Base-by-base conservation (phyloP, 805 yeast species). In the Vanderwaltozyma verrucispora region DNA sequence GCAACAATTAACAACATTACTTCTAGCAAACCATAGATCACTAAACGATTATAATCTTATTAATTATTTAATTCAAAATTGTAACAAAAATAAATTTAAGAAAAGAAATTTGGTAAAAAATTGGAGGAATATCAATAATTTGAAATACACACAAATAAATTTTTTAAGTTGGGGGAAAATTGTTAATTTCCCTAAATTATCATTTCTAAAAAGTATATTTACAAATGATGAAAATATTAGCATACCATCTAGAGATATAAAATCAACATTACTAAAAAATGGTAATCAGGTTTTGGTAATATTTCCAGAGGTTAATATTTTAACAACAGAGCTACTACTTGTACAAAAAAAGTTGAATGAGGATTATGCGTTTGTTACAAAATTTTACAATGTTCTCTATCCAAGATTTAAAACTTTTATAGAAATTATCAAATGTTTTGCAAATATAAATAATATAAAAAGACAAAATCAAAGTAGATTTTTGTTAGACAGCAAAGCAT, bases 301-400 rank as follows among this genome's bases (percentile, higher is more conserved):
- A 8, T 87, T 87, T 46, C 96, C 96, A 0, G 96, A 88, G 57
- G 95, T 83, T 4, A 82, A 81, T 49, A 72, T 81, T 7, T 71
- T 74, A 56, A 72, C 77, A 0, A 63, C 69, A 10, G 69, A 69
- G 27, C 67, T 67, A 32, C 54, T 46, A 29, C 63, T 32, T 45
- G 55, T 49, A 36, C 94, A 86, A 43, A 63, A 68, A 28, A 65
- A 69, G 23, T 67, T 76, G 42, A 68, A 78, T 33, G 70, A 69
- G 29, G 68, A 69, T 39, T 75, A 69, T 48, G 49, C 54, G 5
- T 80, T 69, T 38, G 63, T 81, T n/a, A 84, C 89, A 0, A 59
- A 56, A 13, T 67, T 81, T 15, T 56, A 70, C 10, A 68, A 82
- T 44, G 60, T 84, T 6, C 60, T 88, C 20, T 87, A 87, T 49